These are phyloP conservation scores for Madurella fahalii DNA, from an alignment of 2,329 filamentous ascomycete genomes.

Conservation along the genomic window DNA sequence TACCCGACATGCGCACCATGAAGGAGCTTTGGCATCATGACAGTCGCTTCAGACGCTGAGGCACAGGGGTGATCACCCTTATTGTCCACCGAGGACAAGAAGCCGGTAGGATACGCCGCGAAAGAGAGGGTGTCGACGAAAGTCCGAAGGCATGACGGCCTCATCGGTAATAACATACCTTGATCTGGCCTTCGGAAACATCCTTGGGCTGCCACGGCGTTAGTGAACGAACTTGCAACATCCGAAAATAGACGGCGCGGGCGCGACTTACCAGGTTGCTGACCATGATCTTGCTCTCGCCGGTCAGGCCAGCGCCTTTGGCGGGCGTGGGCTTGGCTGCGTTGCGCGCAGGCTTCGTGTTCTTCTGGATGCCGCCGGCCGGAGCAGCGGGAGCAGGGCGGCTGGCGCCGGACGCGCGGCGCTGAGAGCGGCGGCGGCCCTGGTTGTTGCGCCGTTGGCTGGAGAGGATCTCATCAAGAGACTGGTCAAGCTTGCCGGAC, in stretches of 20 bases:
- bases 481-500: conserved; percentile 94
- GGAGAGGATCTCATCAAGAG: conserved; percentile 95
- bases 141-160: conserved; percentile 65
- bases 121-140: conserved; percentile 58
- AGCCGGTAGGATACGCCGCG: conserved; percentile 29
- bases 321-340: conserved; percentile 60
- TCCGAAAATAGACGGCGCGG: neutral
- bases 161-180: conserved; percentile 99
- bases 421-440: conserved; percentile 46
- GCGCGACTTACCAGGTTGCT: conserved; percentile 81
- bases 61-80: conserved; percentile 16
- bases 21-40: conserved; percentile 26
- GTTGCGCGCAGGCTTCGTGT: conserved; percentile 56
- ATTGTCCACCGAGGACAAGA: conserved; percentile 24
- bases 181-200: conserved; percentile 95
- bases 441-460: conserved; percentile 59
- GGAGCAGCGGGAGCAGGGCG: conserved; percentile 61
- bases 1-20: conserved; percentile 15
- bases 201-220: conserved; percentile 72
- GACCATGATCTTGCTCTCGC: conserved; percentile 95
- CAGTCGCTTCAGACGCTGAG: conserved; percentile 17
- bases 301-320: conserved; percentile 57
- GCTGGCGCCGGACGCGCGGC: conserved; percentile 44
- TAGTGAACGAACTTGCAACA: conserved; percentile 35
- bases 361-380: conserved; percentile 83